Base-by-base conservation (phyloP, 73 alveolate genomes). In the Paramecium primaurelia region DNA sequence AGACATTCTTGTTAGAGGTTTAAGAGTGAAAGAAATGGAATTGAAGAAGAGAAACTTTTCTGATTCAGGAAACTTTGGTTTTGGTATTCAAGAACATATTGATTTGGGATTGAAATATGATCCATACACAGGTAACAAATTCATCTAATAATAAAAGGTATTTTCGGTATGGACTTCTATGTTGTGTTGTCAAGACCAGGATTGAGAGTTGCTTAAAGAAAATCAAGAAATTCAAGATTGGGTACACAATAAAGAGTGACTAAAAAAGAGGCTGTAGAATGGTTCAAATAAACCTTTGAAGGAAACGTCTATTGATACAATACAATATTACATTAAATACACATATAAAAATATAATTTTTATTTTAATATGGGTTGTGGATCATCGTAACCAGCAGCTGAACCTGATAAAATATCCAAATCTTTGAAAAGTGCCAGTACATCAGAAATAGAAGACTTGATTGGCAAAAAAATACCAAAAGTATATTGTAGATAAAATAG, bases 21-120 rank as follows among this genome's bases (percentile, higher is more conserved):
- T 95, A 68, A 95, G 94, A 87, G 98, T 95, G 38, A 95, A 91
- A 92, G 98, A 95, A 93, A 90, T 92, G 95, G 98, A 95, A 93
- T 86, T 95, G 38, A 95, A 92, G 75, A 86, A 86, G 80, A 86
- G 88, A 37, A 93, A 93, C 90, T 95, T 95, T 92, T 93, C 97
- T 37, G 89, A 86, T 34, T 58, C 87, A 58, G 98, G 98, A 42
- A 95, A 95, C 93, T 95, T 95, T 83, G 98, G 98, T 18, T 95
- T 95, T 87, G 98, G 98, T 54, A 93, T 95, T 88, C 59, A 92
- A 86, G 98, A 95, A 84, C 98, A 95, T 86, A 95, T 95, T 86
- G 98, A 95, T 93, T 92, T 95, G 92, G 98, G 98, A 34, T 83
- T 95, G n/a, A 95, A 95, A 84, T 95, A 95, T 92, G 98, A 95